These are phyloP conservation scores for Geotrichum reessii DNA, from an alignment of 1,139 yeast species.

Conservation along the genomic window DNA sequence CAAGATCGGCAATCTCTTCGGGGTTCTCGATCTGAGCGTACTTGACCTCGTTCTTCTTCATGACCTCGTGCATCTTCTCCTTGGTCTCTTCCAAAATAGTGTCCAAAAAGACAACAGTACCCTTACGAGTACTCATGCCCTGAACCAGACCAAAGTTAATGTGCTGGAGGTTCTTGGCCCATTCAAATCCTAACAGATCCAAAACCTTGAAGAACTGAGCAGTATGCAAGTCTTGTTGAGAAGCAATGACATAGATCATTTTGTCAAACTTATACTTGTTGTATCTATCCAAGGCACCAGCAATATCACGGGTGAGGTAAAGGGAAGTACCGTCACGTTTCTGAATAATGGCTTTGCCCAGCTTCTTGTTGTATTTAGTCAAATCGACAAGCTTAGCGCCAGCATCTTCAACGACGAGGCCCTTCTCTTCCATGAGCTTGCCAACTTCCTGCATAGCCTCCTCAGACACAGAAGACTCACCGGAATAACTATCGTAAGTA, in stretches of 20 bases:
- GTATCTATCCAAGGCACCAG: slow-evolving; percentile 91
- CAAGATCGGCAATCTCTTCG: slow-evolving; percentile 88
- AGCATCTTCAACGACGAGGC: slow-evolving; percentile 75
- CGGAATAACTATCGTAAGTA: slow-evolving; percentile 79
- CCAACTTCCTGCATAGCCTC: slow-evolving; percentile 66
- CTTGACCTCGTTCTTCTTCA: slow-evolving; percentile 87
- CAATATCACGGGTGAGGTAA: slow-evolving; percentile 93
- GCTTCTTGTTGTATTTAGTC: slow-evolving; percentile 78
- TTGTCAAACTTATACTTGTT: slow-evolving; percentile 82
- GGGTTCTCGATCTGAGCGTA: slow-evolving; percentile 94
- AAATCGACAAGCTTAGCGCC: slow-evolving; percentile 90
- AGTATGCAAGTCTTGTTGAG: slow-evolving; percentile 91
- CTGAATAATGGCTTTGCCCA: slow-evolving; percentile 90
- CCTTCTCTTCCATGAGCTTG: slow-evolving; percentile 57
- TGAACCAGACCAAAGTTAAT: slow-evolving; percentile 96
- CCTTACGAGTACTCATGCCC: slow-evolving; percentile 98
- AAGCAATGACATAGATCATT: slow-evolving; percentile 92
- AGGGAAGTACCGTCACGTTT: slow-evolving; percentile 95
- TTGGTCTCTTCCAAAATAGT: slow-evolving; percentile 90
- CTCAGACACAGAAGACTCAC: slow-evolving; percentile 89
- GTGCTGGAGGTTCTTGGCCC: slow-evolving; percentile 78
- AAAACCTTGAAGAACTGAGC: slow-evolving; percentile 94
- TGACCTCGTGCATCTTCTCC: slow-evolving; percentile 94
- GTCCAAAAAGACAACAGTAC: slow-evolving; percentile 95
- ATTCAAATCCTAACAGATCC: slow-evolving; percentile 84